phyloP scores from a whole-genome alignment of 257 asterid genomes.

The Verbascum thapsus region DNA sequence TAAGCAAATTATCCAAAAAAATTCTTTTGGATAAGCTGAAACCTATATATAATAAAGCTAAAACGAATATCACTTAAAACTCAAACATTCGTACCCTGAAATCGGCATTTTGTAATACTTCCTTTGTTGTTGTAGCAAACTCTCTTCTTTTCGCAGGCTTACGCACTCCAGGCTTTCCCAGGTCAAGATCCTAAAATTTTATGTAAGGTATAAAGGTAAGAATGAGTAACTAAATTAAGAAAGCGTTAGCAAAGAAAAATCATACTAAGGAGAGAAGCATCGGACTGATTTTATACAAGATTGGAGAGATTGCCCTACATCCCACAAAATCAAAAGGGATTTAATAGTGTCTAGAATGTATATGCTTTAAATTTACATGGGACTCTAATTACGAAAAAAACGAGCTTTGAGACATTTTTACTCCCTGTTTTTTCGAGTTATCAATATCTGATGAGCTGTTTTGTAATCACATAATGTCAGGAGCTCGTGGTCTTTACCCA shows the following conservation, averaged over 20 bases:
- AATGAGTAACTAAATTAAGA: constrained; percentile 24
- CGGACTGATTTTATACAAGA: constrained; percentile 12
- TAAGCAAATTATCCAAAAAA: no score
- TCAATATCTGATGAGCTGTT: no score
- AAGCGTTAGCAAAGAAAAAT: not conserved
- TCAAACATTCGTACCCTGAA: constrained; percentile 72
- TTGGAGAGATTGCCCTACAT: not conserved
- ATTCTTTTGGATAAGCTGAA: not conserved
- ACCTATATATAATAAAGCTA: not conserved
- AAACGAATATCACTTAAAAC: not conserved
- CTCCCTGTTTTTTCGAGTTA: no score
- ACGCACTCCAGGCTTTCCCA: constrained; percentile 66
- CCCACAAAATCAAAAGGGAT: not conserved
- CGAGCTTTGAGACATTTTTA: no score
- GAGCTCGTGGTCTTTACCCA: no score
- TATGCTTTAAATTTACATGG: no score
- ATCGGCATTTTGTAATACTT: constrained; percentile 84
- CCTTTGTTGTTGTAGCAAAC: constrained; percentile 79
- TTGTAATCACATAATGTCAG: no score
- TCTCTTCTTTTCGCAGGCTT: constrained; percentile 55
- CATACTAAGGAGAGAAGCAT: constrained; percentile 11
- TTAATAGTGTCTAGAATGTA: not conserved
- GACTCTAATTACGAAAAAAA: no score
- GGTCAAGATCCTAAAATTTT: constrained; percentile 78
- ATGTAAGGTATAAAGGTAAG: constrained; percentile 22